These are phyloP conservation scores for Dipteronia dyeriana DNA, from an alignment of 345 rosid species.

Conservation along the genomic window DNA sequence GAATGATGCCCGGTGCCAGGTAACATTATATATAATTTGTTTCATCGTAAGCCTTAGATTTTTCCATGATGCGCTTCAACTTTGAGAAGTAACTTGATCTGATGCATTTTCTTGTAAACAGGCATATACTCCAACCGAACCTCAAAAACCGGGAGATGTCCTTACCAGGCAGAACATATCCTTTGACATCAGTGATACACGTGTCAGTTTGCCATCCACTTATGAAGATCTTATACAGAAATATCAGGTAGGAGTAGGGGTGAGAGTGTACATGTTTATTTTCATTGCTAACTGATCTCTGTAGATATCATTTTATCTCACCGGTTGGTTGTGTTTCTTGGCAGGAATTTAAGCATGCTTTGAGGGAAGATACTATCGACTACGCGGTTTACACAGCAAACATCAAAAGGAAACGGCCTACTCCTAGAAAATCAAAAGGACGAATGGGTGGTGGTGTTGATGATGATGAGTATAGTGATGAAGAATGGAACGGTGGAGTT, in stretches of 20 bases:
- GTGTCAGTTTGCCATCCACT: conserved; percentile 53
- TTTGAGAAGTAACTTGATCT: neutral
- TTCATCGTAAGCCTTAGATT: neutral
- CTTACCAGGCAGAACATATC: conserved; percentile 74
- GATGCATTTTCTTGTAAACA: conserved; percentile 20
- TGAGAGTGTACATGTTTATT: neutral
- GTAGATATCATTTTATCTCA: neutral
- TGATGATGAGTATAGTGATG: conserved; percentile 59
- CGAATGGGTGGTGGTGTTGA: conserved; percentile 35
- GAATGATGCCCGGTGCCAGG: conserved; percentile 96
- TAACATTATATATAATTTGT: conserved; percentile 21
- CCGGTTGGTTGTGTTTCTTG: neutral
- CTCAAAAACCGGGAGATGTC: conserved; percentile 70
- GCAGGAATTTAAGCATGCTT: conserved; percentile 87
- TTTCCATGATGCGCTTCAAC: neutral
- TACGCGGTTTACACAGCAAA: conserved; percentile 76
- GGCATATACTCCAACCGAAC: conserved; percentile 92
- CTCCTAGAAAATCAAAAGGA: conserved; percentile 44
- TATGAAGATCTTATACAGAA: conserved; percentile 66
- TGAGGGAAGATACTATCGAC: conserved; percentile 86
- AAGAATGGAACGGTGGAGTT: conserved; percentile 47
- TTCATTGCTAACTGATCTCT: neutral
- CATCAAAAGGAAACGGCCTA: conserved; percentile 79
- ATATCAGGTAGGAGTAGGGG: conserved; percentile 64
- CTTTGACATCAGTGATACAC: conserved; percentile 62